Percentiles rank a stretch among this genome's conserved stretches.
Conservation (phyloP, 2,329 filamentous ascomycete genomes). For the Xylariales sp. region DNA sequence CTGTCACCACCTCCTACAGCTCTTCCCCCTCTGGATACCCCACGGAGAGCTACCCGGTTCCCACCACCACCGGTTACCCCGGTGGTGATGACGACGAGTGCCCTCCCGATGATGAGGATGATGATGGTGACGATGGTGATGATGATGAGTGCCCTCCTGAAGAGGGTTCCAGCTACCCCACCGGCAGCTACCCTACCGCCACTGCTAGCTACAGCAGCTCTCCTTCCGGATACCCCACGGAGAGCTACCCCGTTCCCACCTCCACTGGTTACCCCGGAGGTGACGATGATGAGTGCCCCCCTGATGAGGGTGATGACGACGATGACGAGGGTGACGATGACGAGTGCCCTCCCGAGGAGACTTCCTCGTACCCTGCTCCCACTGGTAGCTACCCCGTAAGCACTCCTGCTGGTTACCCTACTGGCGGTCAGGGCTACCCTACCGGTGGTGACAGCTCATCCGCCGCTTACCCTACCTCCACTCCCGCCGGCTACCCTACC, state of each 20-base stretch:
- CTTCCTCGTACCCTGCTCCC: constrained; percentile 27
- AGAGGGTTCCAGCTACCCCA: constrained; percentile 19
- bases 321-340: constrained; percentile 24
- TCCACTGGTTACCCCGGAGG: constrained; percentile 16
- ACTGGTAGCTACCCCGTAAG: constrained; percentile 21
- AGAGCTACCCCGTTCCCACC: constrained; percentile 34
- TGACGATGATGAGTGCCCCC: constrained; percentile 35
- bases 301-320: constrained; percentile 9
- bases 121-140: constrained; percentile 20
- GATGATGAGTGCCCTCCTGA: constrained; percentile 32
- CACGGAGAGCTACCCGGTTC: constrained; percentile 31
- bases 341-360: constrained; percentile 22
- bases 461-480: constrained; percentile 14
- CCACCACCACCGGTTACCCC: constrained; percentile 20
- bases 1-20: constrained; percentile 20
- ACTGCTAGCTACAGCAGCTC: constrained; percentile 26
- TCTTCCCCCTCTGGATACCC: constrained; percentile 32
- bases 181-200: constrained; percentile 7
- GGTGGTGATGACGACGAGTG: constrained; percentile 31
- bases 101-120: constrained; percentile 17
- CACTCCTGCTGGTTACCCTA: constrained; percentile 9
- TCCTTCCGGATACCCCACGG: constrained; percentile 12
- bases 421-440: constrained; percentile 11
- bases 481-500: constrained; percentile 18
- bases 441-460: constrained; percentile 1